These are phyloP conservation scores for Rhodotorula graminis DNA, from an alignment of 768 basidiomycete species.

Conservation along the genomic window DNA sequence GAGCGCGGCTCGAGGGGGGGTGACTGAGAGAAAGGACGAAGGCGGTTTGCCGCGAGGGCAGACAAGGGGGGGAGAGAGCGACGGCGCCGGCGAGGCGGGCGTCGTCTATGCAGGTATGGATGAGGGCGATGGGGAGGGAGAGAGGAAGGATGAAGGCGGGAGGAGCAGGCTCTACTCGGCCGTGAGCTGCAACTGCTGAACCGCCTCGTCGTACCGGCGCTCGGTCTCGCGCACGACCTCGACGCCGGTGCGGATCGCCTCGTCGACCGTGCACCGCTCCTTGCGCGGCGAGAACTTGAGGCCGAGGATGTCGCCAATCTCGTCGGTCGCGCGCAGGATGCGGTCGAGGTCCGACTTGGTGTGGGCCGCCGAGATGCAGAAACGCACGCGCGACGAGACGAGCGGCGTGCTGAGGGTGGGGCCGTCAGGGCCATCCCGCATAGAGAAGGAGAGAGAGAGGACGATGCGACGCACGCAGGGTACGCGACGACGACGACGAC, in stretches of 20 bases:
- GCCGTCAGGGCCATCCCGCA: too few relatives aligned
- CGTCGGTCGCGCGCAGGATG: conserved; percentile 79
- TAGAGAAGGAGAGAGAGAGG: not conserved
- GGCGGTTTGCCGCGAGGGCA: too few relatives aligned
- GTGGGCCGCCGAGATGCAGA: conserved; percentile 90
- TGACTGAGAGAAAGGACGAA: too few relatives aligned
- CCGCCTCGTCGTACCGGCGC: not conserved
- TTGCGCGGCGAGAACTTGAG: conserved; percentile 67
- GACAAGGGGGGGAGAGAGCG: too few relatives aligned
- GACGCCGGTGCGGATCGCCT: conserved; percentile 34
- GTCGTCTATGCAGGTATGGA: too few relatives aligned
- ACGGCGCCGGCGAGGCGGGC: too few relatives aligned
- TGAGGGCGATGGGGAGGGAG: not conserved
- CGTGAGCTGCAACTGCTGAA: not conserved
- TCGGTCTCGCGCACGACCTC: conserved; percentile 24
- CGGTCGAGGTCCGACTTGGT: conserved; percentile 94
- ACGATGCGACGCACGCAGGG: conserved; percentile 35
- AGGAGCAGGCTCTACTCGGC: not conserved
- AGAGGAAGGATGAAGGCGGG: not conserved
- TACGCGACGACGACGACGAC: conserved; percentile 43
- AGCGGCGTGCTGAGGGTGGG: conserved; percentile 72
- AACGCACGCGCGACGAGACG: conserved; percentile 79
- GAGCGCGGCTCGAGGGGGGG: too few relatives aligned
- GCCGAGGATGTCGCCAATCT: conserved; percentile 82
- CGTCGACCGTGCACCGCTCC: conserved; percentile 48